Base-by-base conservation (phyloP, 2,329 filamentous ascomycete species). In the Pseudogymnoascus sp. region DNA sequence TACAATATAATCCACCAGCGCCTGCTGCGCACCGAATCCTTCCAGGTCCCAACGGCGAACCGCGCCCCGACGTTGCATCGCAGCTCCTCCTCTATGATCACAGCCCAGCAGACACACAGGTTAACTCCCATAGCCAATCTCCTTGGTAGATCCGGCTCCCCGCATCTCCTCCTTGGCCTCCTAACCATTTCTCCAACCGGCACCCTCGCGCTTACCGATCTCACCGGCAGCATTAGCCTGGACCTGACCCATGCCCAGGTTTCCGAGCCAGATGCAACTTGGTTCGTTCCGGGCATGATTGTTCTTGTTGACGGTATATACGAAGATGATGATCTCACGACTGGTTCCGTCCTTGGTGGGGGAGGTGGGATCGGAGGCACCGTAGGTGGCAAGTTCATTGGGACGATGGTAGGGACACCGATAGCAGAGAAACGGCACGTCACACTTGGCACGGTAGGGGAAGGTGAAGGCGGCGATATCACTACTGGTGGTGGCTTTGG, bases 281-380 rank as follows among this genome's bases (percentile, higher is more conserved):
- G 92, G 89, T 97, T 97, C 71, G 86, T 88, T 4, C 92, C 94
- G 0, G 95, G 95, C 2, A 97, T 97, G 92, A 90, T 99, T 58
- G 90, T 97, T 3, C 81, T 99, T 0, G 85, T 97, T 0, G 94
- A 99, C 70, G 94, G 94, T 6, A 86, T 93, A n/a, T 99, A 99
- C 71, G 92, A 96, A 72, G 94, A 97, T 73, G 92, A 96, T 69
- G 91, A 92, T 65, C 83, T 87, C 65, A 86, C 84, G 19, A 77
- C 81, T 1, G 86, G 87, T 14, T 87, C 86, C 19, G 86, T 84
- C 0, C 79, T 95, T 4, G 89, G 90, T 60, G 88, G 89, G 4
- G 89, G 85, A 66, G 88, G 85, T 58, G 93, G 93, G 43, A 86
- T 97, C 26, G 93, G 93, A 41, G 93, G 92, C 12, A 90, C 89